A percentile compares a stretch with the other conserved stretches of the same genome.
Conservation (phyloP, 192 early-diverging fungal genomes). For the Blastocladiella britannica region DNA sequence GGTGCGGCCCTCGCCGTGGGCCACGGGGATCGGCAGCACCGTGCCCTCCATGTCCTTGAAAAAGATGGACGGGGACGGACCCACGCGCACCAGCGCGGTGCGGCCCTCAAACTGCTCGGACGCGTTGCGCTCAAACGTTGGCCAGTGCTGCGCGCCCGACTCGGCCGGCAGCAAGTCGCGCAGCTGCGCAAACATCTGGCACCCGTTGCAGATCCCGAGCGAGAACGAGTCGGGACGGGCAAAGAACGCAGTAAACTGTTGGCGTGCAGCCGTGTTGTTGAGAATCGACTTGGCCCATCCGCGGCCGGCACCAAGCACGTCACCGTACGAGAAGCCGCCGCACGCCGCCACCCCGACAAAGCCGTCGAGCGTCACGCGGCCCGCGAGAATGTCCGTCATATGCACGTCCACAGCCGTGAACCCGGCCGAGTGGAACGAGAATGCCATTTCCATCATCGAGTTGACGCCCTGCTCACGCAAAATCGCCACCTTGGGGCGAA, state of each 20-base stretch:
- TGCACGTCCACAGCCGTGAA: slow-evolving; percentile 91
- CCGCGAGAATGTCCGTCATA: slow-evolving; percentile 80
- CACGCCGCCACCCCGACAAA: slow-evolving; percentile 83
- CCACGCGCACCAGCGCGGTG: slow-evolving; percentile 52
- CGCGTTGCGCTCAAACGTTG: slow-evolving; percentile 71
- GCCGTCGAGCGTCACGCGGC: slow-evolving; percentile 31
- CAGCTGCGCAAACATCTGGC: slow-evolving; percentile 85
- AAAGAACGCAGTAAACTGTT: slow-evolving; percentile 66
- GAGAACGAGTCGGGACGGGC: slow-evolving; percentile 73
- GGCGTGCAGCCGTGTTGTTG: slow-evolving; percentile 41
- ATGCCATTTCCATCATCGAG: slow-evolving; percentile 84
- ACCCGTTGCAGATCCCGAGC: slow-evolving; percentile 96
- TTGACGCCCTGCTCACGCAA: slow-evolving; percentile 98
- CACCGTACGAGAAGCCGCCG: slow-evolving; percentile 97
- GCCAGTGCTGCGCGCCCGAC: slow-evolving; percentile 62
- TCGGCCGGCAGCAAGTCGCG: slow-evolving; percentile 56
- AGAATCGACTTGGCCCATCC: slow-evolving; percentile 93
- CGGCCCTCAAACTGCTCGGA: slow-evolving; percentile 94
- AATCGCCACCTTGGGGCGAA: slow-evolving; percentile 68
- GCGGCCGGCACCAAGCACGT: slow-evolving; percentile 93
- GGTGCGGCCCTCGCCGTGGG: slow-evolving; percentile 93
- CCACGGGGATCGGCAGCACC: slow-evolving; percentile 75
- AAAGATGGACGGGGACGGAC: slow-evolving; percentile 39
- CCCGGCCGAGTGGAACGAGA: slow-evolving; percentile 79
- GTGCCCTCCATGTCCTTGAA: slow-evolving; percentile 81